Evolutionary conservation across 1,139 yeast genomes (phyloP), one percentile per base, ranked within the genome.

Genomic region (Hansenula anomala): DNA sequence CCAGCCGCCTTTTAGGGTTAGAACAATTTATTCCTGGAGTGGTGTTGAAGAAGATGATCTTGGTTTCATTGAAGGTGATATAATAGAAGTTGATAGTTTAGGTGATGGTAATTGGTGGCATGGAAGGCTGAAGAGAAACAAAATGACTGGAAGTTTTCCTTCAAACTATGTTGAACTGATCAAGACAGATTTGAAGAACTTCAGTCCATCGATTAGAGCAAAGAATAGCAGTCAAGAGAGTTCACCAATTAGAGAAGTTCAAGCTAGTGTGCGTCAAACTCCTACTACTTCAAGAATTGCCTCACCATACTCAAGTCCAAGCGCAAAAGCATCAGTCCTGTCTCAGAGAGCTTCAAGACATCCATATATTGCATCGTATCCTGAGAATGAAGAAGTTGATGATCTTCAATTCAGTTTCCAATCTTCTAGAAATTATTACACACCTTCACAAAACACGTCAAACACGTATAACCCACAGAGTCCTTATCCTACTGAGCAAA

Each of bases 61-160:
- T 37, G 97, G 97, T 1, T 92, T 92, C 59, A 73, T 90, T 34
- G 97, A 92, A 63, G 95, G 95, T 40, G 97, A 92, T 58, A 66
- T 86, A 36, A 85, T 92, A 51, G 95, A 89, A 47, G 95, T 92
- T 7, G 71, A 78, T 34, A 73, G 81, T 49, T 67, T 81, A 4
- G 89, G 92, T 9, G 95, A 90, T 56, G 96, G 95, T 18, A 80
- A 82, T 54, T 88, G 96, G 95, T 89, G 94, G 85, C 85, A 78
- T 54, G 98, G 98, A 1, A 71, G 74, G 46, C 71, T 90, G 42
- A 67, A 80, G 48, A 71, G 97, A 54, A 89, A 88, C 64, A 85
- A 80, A 48, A 79, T 86, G 46, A 79, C 80, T 34, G 98, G 98
- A 0, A 71, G 79, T 38, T 90, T 92, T 54, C 97, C 97, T 1